These are phyloP conservation scores for Eucalyptus dawsonii DNA, from an alignment of 345 rosid genomes.

Conservation along the genomic window DNA sequence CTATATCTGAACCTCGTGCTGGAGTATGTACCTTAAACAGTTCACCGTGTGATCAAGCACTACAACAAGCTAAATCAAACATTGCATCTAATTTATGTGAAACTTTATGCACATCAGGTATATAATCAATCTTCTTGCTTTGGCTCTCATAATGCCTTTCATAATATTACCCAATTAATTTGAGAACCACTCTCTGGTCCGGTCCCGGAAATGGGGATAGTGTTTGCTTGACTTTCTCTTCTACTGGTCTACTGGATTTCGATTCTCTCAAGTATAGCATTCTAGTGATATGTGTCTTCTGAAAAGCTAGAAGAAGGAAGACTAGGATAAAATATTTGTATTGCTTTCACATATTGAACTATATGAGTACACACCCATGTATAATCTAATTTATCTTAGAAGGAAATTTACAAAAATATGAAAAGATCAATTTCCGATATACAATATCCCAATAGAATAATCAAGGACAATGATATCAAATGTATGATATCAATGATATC, in stretches of 20 bases:
- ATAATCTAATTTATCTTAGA: too few species aligned
- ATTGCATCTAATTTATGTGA: conserved; percentile 8
- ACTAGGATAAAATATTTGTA: too few species aligned
- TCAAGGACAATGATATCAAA: too few species aligned
- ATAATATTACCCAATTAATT: background rate
- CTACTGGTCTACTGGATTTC: background rate
- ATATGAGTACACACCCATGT: too few species aligned
- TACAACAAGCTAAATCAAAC: conserved; percentile 5
- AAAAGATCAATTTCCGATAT: too few species aligned
- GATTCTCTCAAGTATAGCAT: background rate
- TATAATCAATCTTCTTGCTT: background rate
- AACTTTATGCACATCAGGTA: conserved; percentile 12
- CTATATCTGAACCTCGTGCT: conserved; percentile 10
- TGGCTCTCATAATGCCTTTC: background rate
- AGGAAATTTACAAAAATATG: too few species aligned
- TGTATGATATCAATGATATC: too few species aligned
- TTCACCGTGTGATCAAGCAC: conserved; percentile 9
- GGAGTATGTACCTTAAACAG: conserved; percentile 12
- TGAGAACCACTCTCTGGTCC: background rate
- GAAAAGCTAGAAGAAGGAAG: too few species aligned
- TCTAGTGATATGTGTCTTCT: background rate
- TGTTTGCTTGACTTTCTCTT: background rate
- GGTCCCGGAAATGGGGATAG: background rate
- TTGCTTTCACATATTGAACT: too few species aligned
- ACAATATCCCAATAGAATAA: too few species aligned